A percentile compares a stretch with the other conserved stretches of the same genome.
These are phyloP conservation scores for Mycena sanguinolenta DNA, from an alignment of 768 basidiomycete species.

Conservation along the genomic window DNA sequence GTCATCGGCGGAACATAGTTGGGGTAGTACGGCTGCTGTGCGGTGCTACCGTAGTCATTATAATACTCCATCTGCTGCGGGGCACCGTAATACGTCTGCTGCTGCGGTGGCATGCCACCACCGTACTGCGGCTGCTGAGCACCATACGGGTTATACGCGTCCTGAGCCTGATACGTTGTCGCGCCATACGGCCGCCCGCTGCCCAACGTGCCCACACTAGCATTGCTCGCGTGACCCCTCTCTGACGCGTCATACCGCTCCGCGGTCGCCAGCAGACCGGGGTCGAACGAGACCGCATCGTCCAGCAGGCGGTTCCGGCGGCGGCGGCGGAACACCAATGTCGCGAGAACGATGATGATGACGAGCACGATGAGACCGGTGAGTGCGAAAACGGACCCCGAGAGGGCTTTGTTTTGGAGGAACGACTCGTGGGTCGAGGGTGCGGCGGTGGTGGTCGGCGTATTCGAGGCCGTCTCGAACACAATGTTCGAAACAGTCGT, in stretches of 20 bases:
- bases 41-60: not conserved
- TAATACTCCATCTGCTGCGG: conserved; percentile 14
- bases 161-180: not conserved
- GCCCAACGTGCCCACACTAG: conserved; percentile 21
- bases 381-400: conserved; percentile 68
- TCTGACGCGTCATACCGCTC: conserved; percentile 45
- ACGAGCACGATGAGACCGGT: conserved; percentile 63
- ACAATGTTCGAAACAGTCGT: conserved; percentile 48
- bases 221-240: conserved; percentile 37
- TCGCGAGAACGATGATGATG: conserved; percentile 58
- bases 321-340: conserved; percentile 64
- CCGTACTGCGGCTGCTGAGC: conserved; percentile 16
- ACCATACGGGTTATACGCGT: conserved; percentile 19
- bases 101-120: conserved; percentile 2
- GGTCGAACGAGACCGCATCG: conserved; percentile 68
- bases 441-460: conserved; percentile 35
- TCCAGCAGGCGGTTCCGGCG: conserved; percentile 55
- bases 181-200: conserved; percentile 15
- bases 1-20: conserved; percentile 31
- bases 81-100: conserved; percentile 17
- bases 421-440: conserved; percentile 54
- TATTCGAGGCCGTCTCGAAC: conserved; percentile 41
- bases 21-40: conserved; percentile 21
- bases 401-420: conserved; percentile 75
- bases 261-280: conserved; percentile 46